phyloP scores from a whole-genome alignment of 306 rosid genomes.

The Castanopsis chinensis region DNA sequence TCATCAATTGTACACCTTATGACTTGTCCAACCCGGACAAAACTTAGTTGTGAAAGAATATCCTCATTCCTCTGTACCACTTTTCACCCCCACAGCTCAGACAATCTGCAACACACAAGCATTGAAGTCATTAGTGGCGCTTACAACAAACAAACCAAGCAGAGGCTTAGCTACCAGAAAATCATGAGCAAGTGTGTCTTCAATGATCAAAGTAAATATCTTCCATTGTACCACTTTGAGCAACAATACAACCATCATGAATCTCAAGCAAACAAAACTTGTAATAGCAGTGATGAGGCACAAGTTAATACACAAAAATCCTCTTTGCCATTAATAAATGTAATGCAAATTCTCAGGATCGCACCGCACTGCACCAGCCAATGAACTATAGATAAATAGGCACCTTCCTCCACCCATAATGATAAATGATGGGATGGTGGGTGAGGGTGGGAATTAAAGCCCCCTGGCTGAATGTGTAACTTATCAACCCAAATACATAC shows the following conservation, averaged over 20 bases:
- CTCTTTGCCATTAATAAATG: not conserved
- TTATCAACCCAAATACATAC: not conserved
- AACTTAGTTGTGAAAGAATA: too few relatives aligned
- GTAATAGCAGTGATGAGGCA: not conserved
- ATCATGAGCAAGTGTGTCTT: not conserved
- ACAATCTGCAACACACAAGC: not conserved
- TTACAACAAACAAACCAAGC: too few relatives aligned
- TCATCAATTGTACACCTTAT: too few relatives aligned
- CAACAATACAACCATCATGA: not conserved
- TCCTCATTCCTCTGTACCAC: not conserved
- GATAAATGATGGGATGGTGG: too few relatives aligned
- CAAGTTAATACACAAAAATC: not conserved
- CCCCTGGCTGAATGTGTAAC: not conserved
- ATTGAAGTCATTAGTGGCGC: too few relatives aligned
- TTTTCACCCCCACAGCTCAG: not conserved
- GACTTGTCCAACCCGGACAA: too few relatives aligned
- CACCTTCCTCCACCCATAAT: too few relatives aligned
- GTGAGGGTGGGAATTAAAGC: too few relatives aligned
- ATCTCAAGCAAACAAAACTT: not conserved
- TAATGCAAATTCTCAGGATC: not conserved
- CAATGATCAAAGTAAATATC: not conserved
- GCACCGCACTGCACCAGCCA: fast-evolving
- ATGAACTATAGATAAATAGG: too few relatives aligned
- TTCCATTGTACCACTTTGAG: not conserved
- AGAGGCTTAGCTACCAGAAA: too few relatives aligned